phyloP scores from a whole-genome alignment of 495 filamentous ascomycete species.

The Xylaria acuta region DNA sequence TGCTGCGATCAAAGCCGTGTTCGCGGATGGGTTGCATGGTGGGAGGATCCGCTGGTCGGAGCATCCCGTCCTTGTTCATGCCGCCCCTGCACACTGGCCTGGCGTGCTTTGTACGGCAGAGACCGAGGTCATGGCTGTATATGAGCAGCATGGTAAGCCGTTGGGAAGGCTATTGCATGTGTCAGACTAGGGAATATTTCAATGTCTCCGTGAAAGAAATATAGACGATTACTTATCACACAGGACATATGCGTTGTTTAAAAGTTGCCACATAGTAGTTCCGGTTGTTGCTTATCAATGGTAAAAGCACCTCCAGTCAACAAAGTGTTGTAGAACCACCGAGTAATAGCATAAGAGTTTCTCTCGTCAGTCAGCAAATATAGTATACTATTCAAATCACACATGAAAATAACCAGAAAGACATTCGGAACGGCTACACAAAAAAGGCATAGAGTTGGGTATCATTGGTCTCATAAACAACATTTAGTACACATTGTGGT shows the following conservation, averaged over 20 bases:
- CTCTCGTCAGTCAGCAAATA: not conserved
- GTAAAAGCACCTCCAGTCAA: too few relatives aligned
- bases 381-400: not conserved
- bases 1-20: slow-evolving; percentile 42
- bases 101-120: slow-evolving; percentile 29
- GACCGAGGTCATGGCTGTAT: slow-evolving; percentile 39
- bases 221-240: not conserved
- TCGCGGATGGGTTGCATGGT: slow-evolving; percentile 27
- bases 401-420: not conserved
- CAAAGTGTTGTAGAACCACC: not conserved
- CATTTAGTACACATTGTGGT: not conserved
- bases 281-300: too few relatives aligned
- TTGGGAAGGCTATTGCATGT: slow-evolving; percentile 30
- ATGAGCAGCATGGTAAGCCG: slow-evolving; percentile 35
- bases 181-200: not conserved
- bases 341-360: not conserved
- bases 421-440: too few relatives aligned
- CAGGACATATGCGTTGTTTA: too few relatives aligned
- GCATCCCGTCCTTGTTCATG: slow-evolving; percentile 26
- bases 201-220: not conserved
- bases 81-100: slow-evolving; percentile 38
- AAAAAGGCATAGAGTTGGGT: slow-evolving; percentile 16
- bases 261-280: too few relatives aligned
- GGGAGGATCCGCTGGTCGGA: slow-evolving; percentile 34
- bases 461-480: slow-evolving; percentile 11